Base-by-base conservation (phyloP, 345 rosid genomes). In the Isatis tinctoria region DNA sequence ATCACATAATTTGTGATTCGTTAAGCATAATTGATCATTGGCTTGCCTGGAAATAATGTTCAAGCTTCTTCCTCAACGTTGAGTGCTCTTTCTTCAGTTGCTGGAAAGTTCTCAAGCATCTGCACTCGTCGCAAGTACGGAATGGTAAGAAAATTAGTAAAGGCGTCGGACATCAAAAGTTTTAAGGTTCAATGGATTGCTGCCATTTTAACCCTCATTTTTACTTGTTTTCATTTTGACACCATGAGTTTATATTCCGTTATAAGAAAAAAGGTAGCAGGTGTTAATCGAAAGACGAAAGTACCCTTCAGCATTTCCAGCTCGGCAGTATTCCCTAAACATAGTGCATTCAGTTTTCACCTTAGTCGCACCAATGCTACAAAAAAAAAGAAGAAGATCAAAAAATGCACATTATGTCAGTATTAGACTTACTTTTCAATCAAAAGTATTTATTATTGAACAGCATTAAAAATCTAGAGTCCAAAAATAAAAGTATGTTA, bases 281-380 rank as follows among this genome's bases (percentile, higher is more conserved):
- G 41, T 39, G 7, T 51, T 3, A 61, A 14, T n/a, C 47, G 53
- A 67, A 73, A 41, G 69, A 61, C 64, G 59, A 47, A 65, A 13
- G 44, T 83, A 94, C 98, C 98, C 98, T 83, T 94, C 97, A 65
- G 82, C 89, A 79, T 88, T 91, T 78, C 87, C 90, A 40, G 84
- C 78, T 60, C 66, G 76, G 90, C 98, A 94, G 79, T 87, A 87
- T 86, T 91, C 98, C 78, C 88, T 81, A 59, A 91, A 88, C 72
- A 72, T 76, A 52, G 96, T 81, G 90, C 93, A 83, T 85, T 88
- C 92, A 74, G 93, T 89, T 80, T 91, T 91, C 81, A 94, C 96
- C 85, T 87, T 94, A 79, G 86, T 88, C 45, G 97, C 98, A 48
- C 98, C 98, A 84, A 94, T 91, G 89, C 98, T 94, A 36, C 28